Evolutionary conservation across 2,329 filamentous ascomycete species (phyloP).

Genomic region (Pseudocercospora crystallina): DNA sequence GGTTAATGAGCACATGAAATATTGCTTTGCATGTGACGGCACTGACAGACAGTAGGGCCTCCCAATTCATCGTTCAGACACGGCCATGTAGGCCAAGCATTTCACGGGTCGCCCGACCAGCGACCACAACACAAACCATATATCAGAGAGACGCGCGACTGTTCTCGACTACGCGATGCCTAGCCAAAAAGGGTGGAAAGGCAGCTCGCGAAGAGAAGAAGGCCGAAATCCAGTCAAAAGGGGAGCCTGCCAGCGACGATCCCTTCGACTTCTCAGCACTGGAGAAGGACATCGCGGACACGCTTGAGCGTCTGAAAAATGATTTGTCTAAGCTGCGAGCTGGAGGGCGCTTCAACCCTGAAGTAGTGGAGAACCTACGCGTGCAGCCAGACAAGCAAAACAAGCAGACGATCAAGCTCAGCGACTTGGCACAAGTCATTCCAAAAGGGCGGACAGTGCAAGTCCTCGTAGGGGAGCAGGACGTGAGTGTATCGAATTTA

Average conservation of each 20-base stretch:
- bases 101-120: too few relatives aligned
- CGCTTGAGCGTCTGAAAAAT: conserved; percentile 58
- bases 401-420: conserved; percentile 55
- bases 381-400: conserved; percentile 56
- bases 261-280: conserved; percentile 62
- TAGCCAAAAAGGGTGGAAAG: conserved; percentile 57
- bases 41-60: too few relatives aligned
- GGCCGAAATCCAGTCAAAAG: conserved; percentile 34
- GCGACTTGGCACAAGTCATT: conserved; percentile 66
- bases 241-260: conserved; percentile 45
- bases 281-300: conserved; percentile 55
- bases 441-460: conserved; percentile 62
- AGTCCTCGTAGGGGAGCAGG: conserved; percentile 64
- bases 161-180: conserved; percentile 45
- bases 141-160: too few relatives aligned
- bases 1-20: too few relatives aligned
- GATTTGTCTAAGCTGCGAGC: conserved; percentile 62
- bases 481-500: conserved; percentile 47
- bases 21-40: too few relatives aligned
- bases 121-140: too few relatives aligned
- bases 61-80: too few relatives aligned
- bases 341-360: conserved; percentile 63
- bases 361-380: conserved; percentile 59
- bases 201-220: conserved; percentile 42
- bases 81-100: too few relatives aligned